Evolutionary conservation across 2,329 filamentous ascomycete species (phyloP).

Genomic region (Neofusicoccum cordaticola): DNA sequence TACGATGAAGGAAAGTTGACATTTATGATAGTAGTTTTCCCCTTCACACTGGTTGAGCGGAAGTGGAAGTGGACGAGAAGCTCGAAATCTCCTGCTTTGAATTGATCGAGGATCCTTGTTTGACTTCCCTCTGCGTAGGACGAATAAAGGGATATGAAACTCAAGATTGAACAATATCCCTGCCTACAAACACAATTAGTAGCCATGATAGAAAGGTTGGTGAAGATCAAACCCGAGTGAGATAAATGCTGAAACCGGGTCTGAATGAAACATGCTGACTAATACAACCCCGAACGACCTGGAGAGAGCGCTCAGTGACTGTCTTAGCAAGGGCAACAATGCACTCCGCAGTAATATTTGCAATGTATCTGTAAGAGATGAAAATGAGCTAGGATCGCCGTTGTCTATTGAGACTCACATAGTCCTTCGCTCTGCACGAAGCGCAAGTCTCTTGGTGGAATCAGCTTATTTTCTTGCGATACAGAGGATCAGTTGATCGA

Average conservation of each 20-base stretch:
- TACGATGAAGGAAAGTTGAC: not conserved
- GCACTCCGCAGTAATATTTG: not conserved
- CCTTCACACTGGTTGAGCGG: not conserved
- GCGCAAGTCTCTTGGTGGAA: not conserved
- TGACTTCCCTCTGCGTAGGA: no score
- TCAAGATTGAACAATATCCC: no score
- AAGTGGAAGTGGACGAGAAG: not conserved
- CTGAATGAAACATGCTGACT: not conserved
- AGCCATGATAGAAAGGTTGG: no score
- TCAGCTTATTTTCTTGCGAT: not conserved
- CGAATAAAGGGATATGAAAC: no score
- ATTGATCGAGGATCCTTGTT: not conserved
- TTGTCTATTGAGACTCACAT: not conserved
- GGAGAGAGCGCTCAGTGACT: not conserved
- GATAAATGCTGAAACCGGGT: no score
- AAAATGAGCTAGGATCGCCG: not conserved
- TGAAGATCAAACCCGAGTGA: no score
- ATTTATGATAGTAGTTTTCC: not conserved
- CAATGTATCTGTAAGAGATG: not conserved
- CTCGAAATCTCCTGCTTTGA: not conserved
- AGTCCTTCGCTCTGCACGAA: not conserved
- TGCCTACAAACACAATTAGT: no score
- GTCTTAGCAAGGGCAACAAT: not conserved
- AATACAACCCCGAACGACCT: no score
- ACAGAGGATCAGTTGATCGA: no score